Conservation (phyloP, 345 rosid species). For the Citrus maxima region DNA sequence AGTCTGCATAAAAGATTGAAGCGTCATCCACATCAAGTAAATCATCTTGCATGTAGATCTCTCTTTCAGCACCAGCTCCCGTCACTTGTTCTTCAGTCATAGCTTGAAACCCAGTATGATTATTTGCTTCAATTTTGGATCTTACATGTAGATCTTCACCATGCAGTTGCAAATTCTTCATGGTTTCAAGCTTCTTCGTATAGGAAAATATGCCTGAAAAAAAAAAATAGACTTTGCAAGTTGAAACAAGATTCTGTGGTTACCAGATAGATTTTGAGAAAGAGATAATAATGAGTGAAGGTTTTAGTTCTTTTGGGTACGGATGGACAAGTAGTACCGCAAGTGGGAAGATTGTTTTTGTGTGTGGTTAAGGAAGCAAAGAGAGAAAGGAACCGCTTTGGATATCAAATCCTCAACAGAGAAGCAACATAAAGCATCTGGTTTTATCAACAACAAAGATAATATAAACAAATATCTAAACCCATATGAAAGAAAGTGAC, state of each 20-base stretch:
- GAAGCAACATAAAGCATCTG: constrained; percentile 59
- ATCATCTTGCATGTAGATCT: constrained; percentile 60
- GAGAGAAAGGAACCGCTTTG: constrained; percentile 33
- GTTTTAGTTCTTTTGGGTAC: constrained; percentile 32
- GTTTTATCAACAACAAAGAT: constrained; percentile 6
- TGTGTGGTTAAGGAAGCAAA: constrained; percentile 35
- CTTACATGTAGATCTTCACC: constrained; percentile 31
- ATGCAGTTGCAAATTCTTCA: constrained; percentile 29
- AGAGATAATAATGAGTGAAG: neutral
- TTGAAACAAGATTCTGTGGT: constrained; percentile 15
- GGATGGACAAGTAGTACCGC: constrained; percentile 29
- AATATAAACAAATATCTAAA: constrained; percentile 3
- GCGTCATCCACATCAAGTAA: constrained; percentile 50
- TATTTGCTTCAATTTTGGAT: constrained; percentile 13
- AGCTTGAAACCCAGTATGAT: constrained; percentile 24
- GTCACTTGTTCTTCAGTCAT: constrained; percentile 22
- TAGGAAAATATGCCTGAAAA: no score
- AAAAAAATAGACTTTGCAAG: neutral
- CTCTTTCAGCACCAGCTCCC: constrained; percentile 24
- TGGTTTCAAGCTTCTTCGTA: neutral
- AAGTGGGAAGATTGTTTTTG: constrained; percentile 24
- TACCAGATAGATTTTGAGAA: constrained; percentile 14
- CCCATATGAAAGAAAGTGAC: constrained; percentile 20
- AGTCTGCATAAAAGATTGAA: constrained; percentile 59
- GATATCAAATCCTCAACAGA: constrained; percentile 23